Evolutionary conservation across 2,329 filamentous ascomycete species (phyloP).

Genomic region (Volutella citrinella): DNA sequence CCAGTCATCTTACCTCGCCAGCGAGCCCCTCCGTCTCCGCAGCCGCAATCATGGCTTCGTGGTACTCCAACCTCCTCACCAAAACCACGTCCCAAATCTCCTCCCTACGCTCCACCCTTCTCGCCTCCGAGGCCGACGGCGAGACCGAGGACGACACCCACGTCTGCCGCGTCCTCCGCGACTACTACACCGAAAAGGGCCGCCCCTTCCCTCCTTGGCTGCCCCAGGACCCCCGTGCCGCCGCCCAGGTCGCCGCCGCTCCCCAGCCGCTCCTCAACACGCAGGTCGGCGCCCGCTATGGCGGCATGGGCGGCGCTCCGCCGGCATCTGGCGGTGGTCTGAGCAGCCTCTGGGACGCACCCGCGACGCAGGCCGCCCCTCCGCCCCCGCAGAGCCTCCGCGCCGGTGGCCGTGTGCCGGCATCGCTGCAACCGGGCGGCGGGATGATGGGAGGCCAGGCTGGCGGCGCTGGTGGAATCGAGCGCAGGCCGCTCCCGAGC

Average conservation of each 20-base stretch:
- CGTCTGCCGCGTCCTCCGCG: conserved; percentile 87
- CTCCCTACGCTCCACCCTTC: conserved; percentile 66
- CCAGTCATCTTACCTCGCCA: background rate
- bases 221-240: conserved; percentile 75
- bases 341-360: conserved; percentile 58
- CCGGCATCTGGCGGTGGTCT: conserved; percentile 34
- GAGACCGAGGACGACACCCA: conserved; percentile 88
- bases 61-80: conserved; percentile 72
- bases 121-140: conserved; percentile 63
- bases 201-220: conserved; percentile 82
- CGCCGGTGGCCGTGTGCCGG: conserved; percentile 37
- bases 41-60: conserved; percentile 63
- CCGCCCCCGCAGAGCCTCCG: conserved; percentile 43
- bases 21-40: background rate
- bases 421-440: conserved; percentile 23
- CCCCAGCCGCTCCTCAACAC: conserved; percentile 51
- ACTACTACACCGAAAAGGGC: conserved; percentile 89
- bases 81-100: conserved; percentile 64
- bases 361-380: conserved; percentile 28
- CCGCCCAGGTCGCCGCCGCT: conserved; percentile 43
- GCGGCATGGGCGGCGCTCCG: conserved; percentile 37
- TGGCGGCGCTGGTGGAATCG: conserved; percentile 34
- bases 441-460: too few relatives aligned
- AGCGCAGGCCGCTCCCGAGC: conserved; percentile 29
- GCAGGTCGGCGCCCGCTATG: conserved; percentile 53